Conservation (phyloP, 768 basidiomycete species). For the Pleurotus citrinopileatus region DNA sequence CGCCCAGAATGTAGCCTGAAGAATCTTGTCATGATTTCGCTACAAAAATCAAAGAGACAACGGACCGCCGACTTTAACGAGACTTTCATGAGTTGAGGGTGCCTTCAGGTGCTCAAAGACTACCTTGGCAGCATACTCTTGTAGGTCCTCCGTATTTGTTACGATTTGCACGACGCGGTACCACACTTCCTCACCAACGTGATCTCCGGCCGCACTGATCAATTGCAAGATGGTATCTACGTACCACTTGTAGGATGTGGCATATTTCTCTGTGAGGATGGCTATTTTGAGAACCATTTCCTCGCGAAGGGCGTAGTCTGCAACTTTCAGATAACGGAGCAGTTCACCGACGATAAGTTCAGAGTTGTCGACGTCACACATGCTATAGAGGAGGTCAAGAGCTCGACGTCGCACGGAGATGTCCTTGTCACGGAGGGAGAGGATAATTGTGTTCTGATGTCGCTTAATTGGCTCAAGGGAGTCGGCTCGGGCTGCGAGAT, state of each 20-base stretch:
- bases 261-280: constrained; percentile 98
- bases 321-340: constrained; percentile 89
- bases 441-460: constrained; percentile 94
- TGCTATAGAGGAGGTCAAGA: constrained; percentile 94
- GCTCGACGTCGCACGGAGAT: constrained; percentile 94
- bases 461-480: constrained; percentile 90
- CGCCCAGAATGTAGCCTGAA: constrained; percentile 91
- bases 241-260: constrained; percentile 97
- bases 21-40: background rate
- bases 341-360: constrained; percentile 95
- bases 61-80: constrained; percentile 94
- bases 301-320: constrained; percentile 94
- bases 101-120: constrained; percentile 86
- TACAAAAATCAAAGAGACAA: background rate
- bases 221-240: constrained; percentile 96
- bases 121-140: constrained; percentile 92
- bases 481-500: constrained; percentile 92
- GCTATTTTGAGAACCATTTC: constrained; percentile 99
- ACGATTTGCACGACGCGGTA: constrained; percentile 98
- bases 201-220: constrained; percentile 95
- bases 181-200: constrained; percentile 99
- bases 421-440: constrained; percentile 93
- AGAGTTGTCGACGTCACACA: constrained; percentile 98
- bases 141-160: constrained; percentile 96
- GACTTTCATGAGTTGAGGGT: constrained; percentile 84